Evolutionary conservation across 495 filamentous ascomycete genomes (phyloP), one percentile per base, ranked within the genome.

Genomic region (Alectoria sarmentosa): DNA sequence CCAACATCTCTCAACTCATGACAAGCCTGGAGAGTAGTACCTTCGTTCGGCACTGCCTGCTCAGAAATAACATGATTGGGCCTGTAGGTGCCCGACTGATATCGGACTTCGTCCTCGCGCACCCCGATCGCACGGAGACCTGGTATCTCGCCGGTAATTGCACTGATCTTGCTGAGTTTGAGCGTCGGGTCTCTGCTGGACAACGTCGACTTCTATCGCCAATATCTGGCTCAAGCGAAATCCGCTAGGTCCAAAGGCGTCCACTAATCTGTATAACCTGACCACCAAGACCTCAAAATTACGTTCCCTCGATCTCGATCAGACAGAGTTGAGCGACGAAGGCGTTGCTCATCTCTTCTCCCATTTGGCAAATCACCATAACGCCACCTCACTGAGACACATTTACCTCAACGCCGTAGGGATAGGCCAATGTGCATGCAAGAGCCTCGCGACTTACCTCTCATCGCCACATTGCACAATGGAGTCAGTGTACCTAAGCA

Each of bases 221-320:
- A 77, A 74, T 60, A 70, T 80, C 38, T 80, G 77, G 78, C 70
- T 80, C 48, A 79, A 79, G 62, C 71, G 76, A n/a, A 80, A 79
- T 71, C 77, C 77, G 2, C 71, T 79, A 9, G 66, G 61, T 11
- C 69, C 72, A 6, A 44, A 62, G 3, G 66, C 72, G 42, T 71
- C 67, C 14, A 42, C 60, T 28, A 65, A 72, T 42, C 48, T 78
- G 4, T 72, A 64, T 56, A 60, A 62, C 4, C 62, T 77, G 17
- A 72, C 78, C 26, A 72, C 65, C 8, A 39, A 73, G 11, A 69
- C 69, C 0, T 52, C 58, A 2, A 73, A 77, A 48, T 67, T 79
- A 11, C 67, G 69, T 11, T 78, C 76, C 21, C 65, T 80, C 42
- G 73, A 79, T 68, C 68, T 79, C 15, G 76, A 78, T 48, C 74